Percentiles rank a stretch among this genome's conserved stretches.
Conservation (phyloP, 129 eudicot species). For the Heracleum sosnowskyi region DNA sequence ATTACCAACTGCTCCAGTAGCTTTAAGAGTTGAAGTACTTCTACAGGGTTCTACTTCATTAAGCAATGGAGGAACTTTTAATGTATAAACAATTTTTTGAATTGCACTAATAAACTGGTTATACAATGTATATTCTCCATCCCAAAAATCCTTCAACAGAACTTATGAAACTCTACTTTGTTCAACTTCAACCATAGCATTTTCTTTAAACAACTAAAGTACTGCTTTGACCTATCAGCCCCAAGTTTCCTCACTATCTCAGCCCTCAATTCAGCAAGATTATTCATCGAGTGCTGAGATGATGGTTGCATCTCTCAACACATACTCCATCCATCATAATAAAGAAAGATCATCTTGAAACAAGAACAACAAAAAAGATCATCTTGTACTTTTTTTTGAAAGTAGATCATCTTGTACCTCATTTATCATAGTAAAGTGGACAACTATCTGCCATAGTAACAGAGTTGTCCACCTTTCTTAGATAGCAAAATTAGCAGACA, state of each 20-base stretch:
- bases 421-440: neutral
- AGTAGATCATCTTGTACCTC: neutral
- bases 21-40: neutral
- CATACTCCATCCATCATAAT: too few relatives aligned
- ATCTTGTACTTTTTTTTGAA: too few relatives aligned
- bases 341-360: too few relatives aligned
- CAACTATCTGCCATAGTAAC: too few relatives aligned
- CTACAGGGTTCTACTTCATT: conserved; percentile 37
- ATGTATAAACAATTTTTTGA: conserved; percentile 56
- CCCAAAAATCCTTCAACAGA: conserved; percentile 64
- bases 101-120: conserved; percentile 68
- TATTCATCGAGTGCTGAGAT: too few relatives aligned
- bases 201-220: conserved; percentile 46
- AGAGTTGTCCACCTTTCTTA: too few relatives aligned
- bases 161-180: conserved; percentile 62
- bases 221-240: conserved; percentile 57
- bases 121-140: conserved; percentile 70
- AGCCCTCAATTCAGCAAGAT: conserved; percentile 42
- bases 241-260: conserved; percentile 61
- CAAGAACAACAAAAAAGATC: too few relatives aligned
- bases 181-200: conserved; percentile 54
- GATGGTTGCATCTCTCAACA: too few relatives aligned
- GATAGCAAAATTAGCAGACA: too few relatives aligned
- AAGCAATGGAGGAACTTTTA: conserved; percentile 32
- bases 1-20: conserved; percentile 24